phyloP scores from a whole-genome alignment of 1,139 yeast species.

The Pichia cactophila region DNA sequence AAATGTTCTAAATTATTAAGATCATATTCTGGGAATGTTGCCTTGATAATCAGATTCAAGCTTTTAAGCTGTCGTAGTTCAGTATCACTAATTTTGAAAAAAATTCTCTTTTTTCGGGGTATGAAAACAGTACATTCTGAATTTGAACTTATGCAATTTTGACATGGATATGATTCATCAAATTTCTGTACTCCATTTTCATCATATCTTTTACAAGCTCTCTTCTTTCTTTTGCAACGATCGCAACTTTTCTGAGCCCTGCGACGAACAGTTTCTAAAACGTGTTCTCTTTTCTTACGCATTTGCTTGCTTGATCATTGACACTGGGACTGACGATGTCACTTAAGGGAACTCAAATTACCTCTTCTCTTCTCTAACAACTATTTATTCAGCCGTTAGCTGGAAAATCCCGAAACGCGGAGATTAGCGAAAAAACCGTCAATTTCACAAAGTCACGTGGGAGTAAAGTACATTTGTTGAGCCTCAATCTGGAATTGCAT shows the following conservation, averaged over 20 bases:
- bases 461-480: too few species aligned
- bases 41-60: slow-evolving; percentile 27
- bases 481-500: too few species aligned
- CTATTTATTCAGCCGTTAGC: too few species aligned
- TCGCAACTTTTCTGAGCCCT: slow-evolving; percentile 34
- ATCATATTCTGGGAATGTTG: slow-evolving; percentile 33
- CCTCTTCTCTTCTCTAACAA: too few species aligned
- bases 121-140: slow-evolving; percentile 30
- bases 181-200: slow-evolving; percentile 13
- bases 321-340: neutral
- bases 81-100: slow-evolving; percentile 22
- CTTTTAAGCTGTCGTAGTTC: slow-evolving; percentile 30
- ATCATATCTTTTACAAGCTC: slow-evolving; percentile 30
- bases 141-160: slow-evolving; percentile 26
- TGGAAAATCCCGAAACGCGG: too few species aligned
- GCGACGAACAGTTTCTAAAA: slow-evolving; percentile 8
- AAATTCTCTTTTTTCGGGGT: slow-evolving; percentile 28
- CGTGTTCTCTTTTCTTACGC: neutral
- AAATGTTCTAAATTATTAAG: slow-evolving; percentile 29
- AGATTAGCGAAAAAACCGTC: too few species aligned
- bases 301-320: slow-evolving; percentile 6
- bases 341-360: too few species aligned
- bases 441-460: too few species aligned
- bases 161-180: slow-evolving; percentile 28
- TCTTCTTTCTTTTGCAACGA: slow-evolving; percentile 33